phyloP scores from a whole-genome alignment of 805 yeast genomes.

The Hanseniaspora lindneri region DNA sequence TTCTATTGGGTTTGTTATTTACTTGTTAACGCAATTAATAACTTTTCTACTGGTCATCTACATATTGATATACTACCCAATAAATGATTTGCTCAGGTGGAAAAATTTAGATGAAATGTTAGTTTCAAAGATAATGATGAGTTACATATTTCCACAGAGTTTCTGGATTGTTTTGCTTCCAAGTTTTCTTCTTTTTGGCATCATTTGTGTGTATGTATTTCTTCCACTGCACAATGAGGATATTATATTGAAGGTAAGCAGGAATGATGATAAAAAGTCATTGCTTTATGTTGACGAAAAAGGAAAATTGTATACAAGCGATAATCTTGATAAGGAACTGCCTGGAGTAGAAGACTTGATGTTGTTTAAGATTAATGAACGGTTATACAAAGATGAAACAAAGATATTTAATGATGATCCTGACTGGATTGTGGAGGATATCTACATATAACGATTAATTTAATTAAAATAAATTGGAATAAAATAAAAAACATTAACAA shows the following conservation, averaged over 20 bases:
- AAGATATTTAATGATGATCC: conserved; percentile 2
- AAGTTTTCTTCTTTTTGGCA: not conserved
- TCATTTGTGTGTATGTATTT: not conserved
- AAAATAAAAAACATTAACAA: too few species aligned
- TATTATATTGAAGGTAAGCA: not conserved
- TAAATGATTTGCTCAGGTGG: not conserved
- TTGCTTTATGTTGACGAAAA: conserved; percentile 8
- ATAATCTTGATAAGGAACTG: conserved; percentile 4
- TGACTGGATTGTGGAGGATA: conserved; percentile 9
- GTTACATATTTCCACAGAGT: conserved; percentile 15
- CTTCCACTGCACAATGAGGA: conserved; percentile 8
- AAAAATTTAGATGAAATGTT: not conserved
- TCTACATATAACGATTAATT: conserved; percentile 7
- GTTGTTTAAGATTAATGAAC: conserved; percentile 5
- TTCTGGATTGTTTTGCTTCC: conserved; percentile 14
- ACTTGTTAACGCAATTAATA: conserved; percentile 1
- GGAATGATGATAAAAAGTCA: not conserved
- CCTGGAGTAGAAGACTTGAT: conserved; percentile 12
- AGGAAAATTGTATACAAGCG: not conserved
- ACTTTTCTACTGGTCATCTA: not conserved
- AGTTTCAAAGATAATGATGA: not conserved
- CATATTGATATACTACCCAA: conserved; percentile 8
- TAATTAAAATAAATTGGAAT: too few species aligned
- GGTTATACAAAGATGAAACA: conserved; percentile 6
- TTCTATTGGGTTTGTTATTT: conserved; percentile 13